phyloP scores from a whole-genome alignment of 139 green algal genomes.

The Chlamydomonas sphaeroides region DNA sequence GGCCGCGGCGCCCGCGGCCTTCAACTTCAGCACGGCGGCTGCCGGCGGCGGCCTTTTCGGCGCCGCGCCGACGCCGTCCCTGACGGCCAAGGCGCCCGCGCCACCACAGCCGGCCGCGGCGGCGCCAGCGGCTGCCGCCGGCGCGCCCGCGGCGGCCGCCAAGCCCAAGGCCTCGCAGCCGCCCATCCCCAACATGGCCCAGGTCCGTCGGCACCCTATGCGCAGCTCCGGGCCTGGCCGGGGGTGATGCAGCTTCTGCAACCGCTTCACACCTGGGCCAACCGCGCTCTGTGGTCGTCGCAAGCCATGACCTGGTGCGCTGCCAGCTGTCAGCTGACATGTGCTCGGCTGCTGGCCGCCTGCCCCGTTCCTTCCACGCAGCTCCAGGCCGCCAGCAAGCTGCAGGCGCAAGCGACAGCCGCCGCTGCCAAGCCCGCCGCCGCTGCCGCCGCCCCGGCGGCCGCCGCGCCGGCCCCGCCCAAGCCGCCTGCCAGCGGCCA shows the following conservation, averaged over 20 bases:
- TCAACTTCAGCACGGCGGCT: slow-evolving; percentile 6
- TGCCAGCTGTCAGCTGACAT: no score
- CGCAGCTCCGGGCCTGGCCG: no score
- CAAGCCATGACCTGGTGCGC: no score
- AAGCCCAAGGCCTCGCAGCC: slow-evolving; percentile 35
- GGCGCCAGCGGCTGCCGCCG: not conserved
- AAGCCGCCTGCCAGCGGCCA: slow-evolving; percentile 2
- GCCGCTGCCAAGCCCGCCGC: not conserved
- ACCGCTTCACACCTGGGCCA: no score
- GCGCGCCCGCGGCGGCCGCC: not conserved
- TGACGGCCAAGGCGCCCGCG: not conserved
- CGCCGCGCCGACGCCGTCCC: not conserved
- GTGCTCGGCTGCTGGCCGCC: no score
- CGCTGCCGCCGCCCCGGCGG: not conserved
- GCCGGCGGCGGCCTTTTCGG: not conserved
- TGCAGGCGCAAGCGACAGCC: not conserved
- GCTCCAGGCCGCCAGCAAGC: slow-evolving; percentile 27
- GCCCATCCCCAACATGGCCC: slow-evolving; percentile 14
- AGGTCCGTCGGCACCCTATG: no score
- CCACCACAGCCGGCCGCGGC: not conserved
- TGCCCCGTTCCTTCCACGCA: not conserved
- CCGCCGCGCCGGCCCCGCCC: not conserved
- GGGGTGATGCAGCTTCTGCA: no score
- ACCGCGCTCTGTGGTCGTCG: no score
- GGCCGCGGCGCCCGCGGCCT: not conserved